Evolutionary conservation across 768 basidiomycete genomes (phyloP), one percentile per base, ranked within the genome.

Genomic region (Neoboletus brunneissimus): DNA sequence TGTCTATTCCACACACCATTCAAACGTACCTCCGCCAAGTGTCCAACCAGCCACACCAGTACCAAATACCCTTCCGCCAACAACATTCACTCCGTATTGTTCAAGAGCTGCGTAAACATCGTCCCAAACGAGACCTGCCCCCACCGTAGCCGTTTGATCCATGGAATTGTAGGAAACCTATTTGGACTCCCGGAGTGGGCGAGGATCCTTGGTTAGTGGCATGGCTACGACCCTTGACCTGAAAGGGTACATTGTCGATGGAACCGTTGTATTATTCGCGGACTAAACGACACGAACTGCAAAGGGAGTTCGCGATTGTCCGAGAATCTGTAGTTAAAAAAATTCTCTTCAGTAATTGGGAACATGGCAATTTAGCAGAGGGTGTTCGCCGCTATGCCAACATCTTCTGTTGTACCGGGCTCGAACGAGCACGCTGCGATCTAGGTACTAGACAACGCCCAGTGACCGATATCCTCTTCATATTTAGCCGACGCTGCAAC

Each of bases 21-120:
- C 9, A 16, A 31, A 38, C 48, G 10, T 31, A 77, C 77, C 84
- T 77, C 84, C 85, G 2, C 84, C 84, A 0, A 85, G 74, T 2
- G 73, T 75, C 50, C 83, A 76, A 0, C 83, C 83, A 13, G 77
- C 83, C 1, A 84, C 81, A n/a, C 85, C 84, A 5, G 84, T 77
- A 12, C 84, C 85, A 2, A 75, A 60, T 0, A 84, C 78, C 2
- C 83, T 47, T 69, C 10, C 82, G 4, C 86, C 85, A 5, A 84
- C 76, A 9, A 85, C 81, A 47, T 76, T 83, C 8, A 84, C 79
- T 7, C 72, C 73, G 46, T 75, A 61, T 0, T 79, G 80, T 7
- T 71, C 76, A 1, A 87, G 75, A 15, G 55, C 55, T 1, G 68
- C 70, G 55, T 87, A 87, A 70, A 81, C 84, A 47, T 86, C 79